Base-by-base conservation (phyloP, 2,329 filamentous ascomycete genomes). In the Penicillium freii region DNA sequence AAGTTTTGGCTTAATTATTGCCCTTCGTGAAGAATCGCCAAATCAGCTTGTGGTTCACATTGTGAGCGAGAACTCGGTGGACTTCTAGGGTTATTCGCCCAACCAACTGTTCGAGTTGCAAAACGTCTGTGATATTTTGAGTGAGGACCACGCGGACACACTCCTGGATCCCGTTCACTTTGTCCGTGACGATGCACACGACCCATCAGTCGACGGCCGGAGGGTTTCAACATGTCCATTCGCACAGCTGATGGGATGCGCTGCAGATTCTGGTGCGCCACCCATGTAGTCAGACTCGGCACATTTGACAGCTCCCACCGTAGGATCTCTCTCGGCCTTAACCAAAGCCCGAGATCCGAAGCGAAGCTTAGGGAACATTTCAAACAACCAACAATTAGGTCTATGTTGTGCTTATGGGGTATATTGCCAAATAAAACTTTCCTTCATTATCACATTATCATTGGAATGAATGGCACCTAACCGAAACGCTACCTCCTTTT, bases 141-240 rank as follows among this genome's bases (percentile, higher is more conserved):
- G 85, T 1, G 89, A 94, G 53, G 91, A 96, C 65, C 91, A 95
- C 68, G 82, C 87, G 17, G 91, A 95, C 62, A 92, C 90, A 61
- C 77, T 96, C 0, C 77, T 94, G 7, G 91, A 96, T 63, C 91
- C 96, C 63, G 84, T 96, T 51, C 90, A 96, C 68, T 96, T 95
- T 69, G 90, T 95, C 52, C 84, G 87, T 23, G 91, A 95, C 50
- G 91, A 94, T 61, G 89, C 90, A 11, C 84, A 87, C 0, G 90
- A 95, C 68, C 86, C 90, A 0, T 80, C 82, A 0, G 76, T 82
- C 1, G 92, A 92, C 62, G 92, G 91, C 91, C 91, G 0, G 91
- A 96, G 66, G 90, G 96, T 3, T 94, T 96, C 65, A 90, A 89
- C 48, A 74, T 96, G 49, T 87, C 88, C 0, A 81, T 96, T 44